Percentiles rank a stretch among this genome's conserved stretches.
These are phyloP conservation scores for Closterium sp. DNA, from an alignment of 139 green algal genomes.

Conservation along the genomic window DNA sequence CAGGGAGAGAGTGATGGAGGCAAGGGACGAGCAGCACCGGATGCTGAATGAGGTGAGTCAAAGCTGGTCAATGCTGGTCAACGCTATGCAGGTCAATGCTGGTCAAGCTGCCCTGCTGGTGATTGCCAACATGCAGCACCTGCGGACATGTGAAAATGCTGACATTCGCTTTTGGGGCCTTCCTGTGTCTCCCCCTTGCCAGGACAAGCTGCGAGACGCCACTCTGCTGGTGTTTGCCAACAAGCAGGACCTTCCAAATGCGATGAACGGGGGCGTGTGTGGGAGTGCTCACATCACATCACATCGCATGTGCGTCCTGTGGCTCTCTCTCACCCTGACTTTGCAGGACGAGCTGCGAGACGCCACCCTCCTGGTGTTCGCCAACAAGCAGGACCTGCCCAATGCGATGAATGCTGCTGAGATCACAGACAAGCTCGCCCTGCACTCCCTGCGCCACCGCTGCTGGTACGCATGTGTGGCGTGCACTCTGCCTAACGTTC, in stretches of 20 bases:
- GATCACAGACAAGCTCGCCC: slow-evolving; percentile 97
- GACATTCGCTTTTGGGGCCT: too few species aligned
- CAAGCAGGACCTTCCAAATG: slow-evolving; percentile 99
- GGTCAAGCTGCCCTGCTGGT: slow-evolving; percentile 70
- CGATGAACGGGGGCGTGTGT: slow-evolving; percentile 97
- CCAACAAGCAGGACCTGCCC: slow-evolving; percentile 99
- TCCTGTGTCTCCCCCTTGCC: slow-evolving; percentile 70
- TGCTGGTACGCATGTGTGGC: slow-evolving; percentile 86
- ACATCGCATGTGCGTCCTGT: too few species aligned
- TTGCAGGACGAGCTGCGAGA: slow-evolving; percentile 76
- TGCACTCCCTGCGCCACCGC: slow-evolving; percentile 91
- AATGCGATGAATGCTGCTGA: slow-evolving; percentile 98
- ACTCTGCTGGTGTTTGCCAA: slow-evolving; percentile 98
- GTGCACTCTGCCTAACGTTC: neutral
- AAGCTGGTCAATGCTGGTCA: neutral
- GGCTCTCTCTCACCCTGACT: too few species aligned
- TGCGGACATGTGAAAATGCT: too few species aligned
- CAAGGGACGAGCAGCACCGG: slow-evolving; percentile 92
- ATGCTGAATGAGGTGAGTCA: slow-evolving; percentile 38
- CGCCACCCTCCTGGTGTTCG: slow-evolving; percentile 95
- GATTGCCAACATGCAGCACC: slow-evolving; percentile 99
- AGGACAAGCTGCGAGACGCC: slow-evolving; percentile 82
- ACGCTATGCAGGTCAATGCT: neutral
- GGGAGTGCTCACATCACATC: too few species aligned
- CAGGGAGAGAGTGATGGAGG: slow-evolving; percentile 89